Evolutionary conservation across 257 asterid species (phyloP).

Genomic region (Solanum medicagineum): DNA sequence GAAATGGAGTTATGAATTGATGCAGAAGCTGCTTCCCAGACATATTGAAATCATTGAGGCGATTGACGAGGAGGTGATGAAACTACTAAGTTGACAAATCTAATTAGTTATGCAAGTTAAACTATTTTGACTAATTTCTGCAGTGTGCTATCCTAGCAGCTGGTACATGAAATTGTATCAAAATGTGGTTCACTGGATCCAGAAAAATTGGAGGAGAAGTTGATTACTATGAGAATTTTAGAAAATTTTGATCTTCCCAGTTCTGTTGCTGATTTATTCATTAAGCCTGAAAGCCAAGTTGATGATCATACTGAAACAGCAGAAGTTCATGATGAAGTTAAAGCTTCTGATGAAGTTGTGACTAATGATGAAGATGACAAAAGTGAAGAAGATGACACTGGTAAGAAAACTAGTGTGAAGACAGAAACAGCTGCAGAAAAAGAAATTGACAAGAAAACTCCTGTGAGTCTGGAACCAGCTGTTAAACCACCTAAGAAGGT

Average conservation of each 20-base stretch:
- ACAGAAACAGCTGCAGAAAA: constrained; percentile 17
- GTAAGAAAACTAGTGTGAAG: neutral
- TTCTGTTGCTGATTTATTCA: constrained; percentile 26
- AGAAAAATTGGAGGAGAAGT: constrained; percentile 42
- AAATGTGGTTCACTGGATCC: constrained; percentile 44
- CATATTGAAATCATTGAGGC: constrained; percentile 75
- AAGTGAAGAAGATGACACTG: constrained; percentile 5
- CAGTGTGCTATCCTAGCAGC: constrained; percentile 28
- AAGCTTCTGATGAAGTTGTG: constrained; percentile 9
- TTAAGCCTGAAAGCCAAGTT: neutral
- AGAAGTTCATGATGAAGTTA: constrained; percentile 2
- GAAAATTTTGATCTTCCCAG: constrained; percentile 71
- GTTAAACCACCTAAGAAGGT: constrained; percentile 51
- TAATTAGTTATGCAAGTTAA: constrained; percentile 2
- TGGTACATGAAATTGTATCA: constrained; percentile 49
- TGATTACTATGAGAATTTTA: constrained; percentile 59
- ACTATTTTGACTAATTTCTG: constrained; percentile 10
- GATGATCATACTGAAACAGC: constrained; percentile 11
- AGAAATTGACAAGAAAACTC: constrained; percentile 13
- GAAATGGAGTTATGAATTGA: constrained; percentile 75
- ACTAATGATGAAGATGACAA: constrained; percentile 14
- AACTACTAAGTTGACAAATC: neutral
- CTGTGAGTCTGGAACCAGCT: constrained; percentile 17
- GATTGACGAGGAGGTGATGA: constrained; percentile 67
- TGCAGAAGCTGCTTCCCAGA: constrained; percentile 77